Conservation (phyloP, 1,139 yeast genomes). For the Candida freyschussii region DNA sequence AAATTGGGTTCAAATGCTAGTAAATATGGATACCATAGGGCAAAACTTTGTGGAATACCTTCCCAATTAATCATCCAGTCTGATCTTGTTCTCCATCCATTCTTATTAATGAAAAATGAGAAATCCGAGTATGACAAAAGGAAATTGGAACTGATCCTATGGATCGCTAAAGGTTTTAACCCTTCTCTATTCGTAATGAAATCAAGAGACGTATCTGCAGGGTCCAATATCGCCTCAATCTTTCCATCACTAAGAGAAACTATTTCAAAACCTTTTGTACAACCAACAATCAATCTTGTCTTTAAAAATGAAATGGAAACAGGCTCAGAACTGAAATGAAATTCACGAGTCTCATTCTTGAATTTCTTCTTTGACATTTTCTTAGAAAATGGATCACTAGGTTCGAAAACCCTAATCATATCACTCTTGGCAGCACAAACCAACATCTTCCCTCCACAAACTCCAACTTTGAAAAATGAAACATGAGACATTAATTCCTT, state of each 20-base stretch:
- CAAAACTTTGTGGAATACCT: constrained; percentile 89
- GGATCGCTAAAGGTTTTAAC: constrained; percentile 86
- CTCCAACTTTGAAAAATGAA: constrained; percentile 86
- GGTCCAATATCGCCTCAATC: constrained; percentile 79
- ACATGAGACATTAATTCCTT: constrained; percentile 81
- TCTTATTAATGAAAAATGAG: constrained; percentile 87
- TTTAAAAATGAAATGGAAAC: constrained; percentile 87
- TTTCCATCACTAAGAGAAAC: constrained; percentile 53
- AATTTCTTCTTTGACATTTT: constrained; percentile 59
- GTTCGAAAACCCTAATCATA: constrained; percentile 82
- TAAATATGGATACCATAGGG: constrained; percentile 89
- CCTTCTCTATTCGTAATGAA: constrained; percentile 84
- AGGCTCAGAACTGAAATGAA: constrained; percentile 81
- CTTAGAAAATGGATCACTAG: constrained; percentile 58
- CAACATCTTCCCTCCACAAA: constrained; percentile 81
- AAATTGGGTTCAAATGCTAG: constrained; percentile 86
- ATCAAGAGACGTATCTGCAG: constrained; percentile 94
- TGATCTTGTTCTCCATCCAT: constrained; percentile 95
- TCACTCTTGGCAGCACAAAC: constrained; percentile 88
- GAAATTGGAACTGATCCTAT: constrained; percentile 83
- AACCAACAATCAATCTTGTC: constrained; percentile 87
- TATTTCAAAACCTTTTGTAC: constrained; percentile 94
- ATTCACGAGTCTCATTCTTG: constrained; percentile 66
- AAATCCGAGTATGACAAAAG: constrained; percentile 85
- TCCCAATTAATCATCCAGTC: constrained; percentile 97